Conservation (phyloP, 1,284 basidiomycete genomes). For the Gymnopus androsaceus region DNA sequence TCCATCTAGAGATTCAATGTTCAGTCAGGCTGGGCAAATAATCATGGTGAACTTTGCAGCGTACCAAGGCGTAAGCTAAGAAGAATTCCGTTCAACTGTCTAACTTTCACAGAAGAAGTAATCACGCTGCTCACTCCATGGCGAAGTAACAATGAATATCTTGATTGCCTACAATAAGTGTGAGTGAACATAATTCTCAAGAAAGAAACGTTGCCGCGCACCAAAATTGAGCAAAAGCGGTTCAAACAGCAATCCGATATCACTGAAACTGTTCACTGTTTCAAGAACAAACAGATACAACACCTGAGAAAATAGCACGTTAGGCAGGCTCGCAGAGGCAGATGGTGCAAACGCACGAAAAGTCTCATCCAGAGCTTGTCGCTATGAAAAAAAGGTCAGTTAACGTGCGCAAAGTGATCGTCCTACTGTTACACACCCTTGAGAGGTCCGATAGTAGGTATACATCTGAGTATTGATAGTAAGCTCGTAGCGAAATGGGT, state of each 20-base stretch:
- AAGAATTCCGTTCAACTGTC: no score
- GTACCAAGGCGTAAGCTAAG: constrained; percentile 4
- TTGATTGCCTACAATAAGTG: constrained; percentile 3
- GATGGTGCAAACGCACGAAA: not conserved
- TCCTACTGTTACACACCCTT: not conserved
- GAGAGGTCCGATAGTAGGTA: constrained; percentile 3
- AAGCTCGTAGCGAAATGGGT: not conserved
- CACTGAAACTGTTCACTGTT: constrained; percentile 5
- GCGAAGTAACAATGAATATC: not conserved
- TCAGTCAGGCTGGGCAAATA: not conserved
- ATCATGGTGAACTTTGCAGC: not conserved
- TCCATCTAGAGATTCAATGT: not conserved
- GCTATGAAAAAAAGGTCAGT: not conserved
- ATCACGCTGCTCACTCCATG: not conserved
- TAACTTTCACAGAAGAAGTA: not conserved
- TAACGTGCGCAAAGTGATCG: not conserved
- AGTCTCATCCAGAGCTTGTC: constrained; percentile 3
- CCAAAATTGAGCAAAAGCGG: constrained; percentile 21
- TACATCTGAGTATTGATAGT: not conserved
- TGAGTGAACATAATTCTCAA: not conserved
- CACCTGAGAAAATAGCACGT: not conserved
- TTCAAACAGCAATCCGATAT: constrained; percentile 21
- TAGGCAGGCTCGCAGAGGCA: not conserved
- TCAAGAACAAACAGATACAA: constrained; percentile 5
- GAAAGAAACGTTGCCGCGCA: not conserved